Evolutionary conservation across 441 rosid species (phyloP).

Genomic region (Macaranga tanarius): DNA sequence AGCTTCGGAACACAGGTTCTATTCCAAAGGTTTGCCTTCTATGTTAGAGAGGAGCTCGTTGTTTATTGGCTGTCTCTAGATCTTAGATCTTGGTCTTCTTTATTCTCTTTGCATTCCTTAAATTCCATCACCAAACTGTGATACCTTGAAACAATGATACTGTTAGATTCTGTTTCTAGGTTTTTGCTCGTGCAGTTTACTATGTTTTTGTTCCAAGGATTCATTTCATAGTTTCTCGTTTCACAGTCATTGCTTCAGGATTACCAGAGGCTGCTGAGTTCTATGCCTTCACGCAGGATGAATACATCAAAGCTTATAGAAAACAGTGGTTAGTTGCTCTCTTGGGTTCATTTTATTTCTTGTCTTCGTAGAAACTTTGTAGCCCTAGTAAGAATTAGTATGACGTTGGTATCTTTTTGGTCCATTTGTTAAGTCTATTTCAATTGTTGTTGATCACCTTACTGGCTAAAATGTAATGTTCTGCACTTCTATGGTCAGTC

Average conservation of each 20-base stretch:
- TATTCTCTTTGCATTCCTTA: not conserved
- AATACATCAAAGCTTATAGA: constrained; percentile 92
- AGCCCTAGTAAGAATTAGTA: not conserved
- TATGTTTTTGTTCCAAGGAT: constrained; percentile 10
- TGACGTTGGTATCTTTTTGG: not conserved
- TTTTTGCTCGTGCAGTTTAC: constrained; percentile 2
- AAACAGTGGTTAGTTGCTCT: constrained; percentile 73
- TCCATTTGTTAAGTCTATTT: not conserved
- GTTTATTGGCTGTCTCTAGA: not conserved
- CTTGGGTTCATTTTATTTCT: constrained; percentile 2
- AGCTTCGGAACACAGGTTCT: constrained; percentile 84
- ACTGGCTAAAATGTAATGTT: not conserved
- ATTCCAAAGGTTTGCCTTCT: constrained; percentile 81
- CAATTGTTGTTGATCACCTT: not conserved
- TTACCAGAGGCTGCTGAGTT: constrained; percentile 98
- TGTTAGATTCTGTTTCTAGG: not conserved
- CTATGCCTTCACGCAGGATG: constrained; percentile 98
- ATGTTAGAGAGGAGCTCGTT: constrained; percentile 16
- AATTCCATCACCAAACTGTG: not conserved
- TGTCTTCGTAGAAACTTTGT: not conserved
- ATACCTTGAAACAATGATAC: not conserved
- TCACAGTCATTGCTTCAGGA: constrained; percentile 99
- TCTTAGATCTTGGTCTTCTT: constrained; percentile 4
- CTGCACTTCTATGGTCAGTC: not conserved
- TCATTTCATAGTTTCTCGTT: constrained; percentile 41